Evolutionary conservation across 2,329 filamentous ascomycete genomes (phyloP).

Genomic region (Calonectria pseudoreteaudii): DNA sequence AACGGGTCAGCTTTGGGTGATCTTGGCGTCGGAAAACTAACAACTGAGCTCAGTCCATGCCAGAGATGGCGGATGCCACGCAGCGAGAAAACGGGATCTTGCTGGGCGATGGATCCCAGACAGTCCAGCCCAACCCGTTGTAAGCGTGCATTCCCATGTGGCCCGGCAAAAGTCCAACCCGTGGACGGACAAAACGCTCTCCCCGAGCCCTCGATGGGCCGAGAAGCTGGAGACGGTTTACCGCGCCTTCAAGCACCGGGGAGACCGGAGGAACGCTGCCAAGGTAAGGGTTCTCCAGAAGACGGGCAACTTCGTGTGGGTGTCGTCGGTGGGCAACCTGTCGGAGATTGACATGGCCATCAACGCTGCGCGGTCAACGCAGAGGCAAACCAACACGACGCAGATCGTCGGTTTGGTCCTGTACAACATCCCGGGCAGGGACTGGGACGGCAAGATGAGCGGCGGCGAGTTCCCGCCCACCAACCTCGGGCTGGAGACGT

Average conservation of each 20-base stretch:
- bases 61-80: background rate
- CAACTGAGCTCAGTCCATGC: background rate
- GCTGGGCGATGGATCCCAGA: background rate
- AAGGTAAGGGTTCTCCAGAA: conserved; percentile 13
- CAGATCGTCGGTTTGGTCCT: conserved; percentile 19
- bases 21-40: background rate
- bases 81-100: background rate
- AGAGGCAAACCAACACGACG: background rate
- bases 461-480: background rate
- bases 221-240: conserved; percentile 13
- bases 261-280: conserved; percentile 8
- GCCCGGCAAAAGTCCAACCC: conserved; percentile 6
- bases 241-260: background rate
- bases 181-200: conserved; percentile 10
- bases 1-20: background rate
- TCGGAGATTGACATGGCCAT: conserved; percentile 19
- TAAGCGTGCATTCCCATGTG: background rate
- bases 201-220: conserved; percentile 13
- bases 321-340: conserved; percentile 1
- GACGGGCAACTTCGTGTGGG: conserved; percentile 23
- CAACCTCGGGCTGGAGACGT: background rate
- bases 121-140: background rate
- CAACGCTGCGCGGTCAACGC: background rate
- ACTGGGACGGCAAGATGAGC: conserved; percentile 9
- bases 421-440: conserved; percentile 21